Conservation (phyloP, 208 protist genomes). For the Leishmania mexicana region DNA sequence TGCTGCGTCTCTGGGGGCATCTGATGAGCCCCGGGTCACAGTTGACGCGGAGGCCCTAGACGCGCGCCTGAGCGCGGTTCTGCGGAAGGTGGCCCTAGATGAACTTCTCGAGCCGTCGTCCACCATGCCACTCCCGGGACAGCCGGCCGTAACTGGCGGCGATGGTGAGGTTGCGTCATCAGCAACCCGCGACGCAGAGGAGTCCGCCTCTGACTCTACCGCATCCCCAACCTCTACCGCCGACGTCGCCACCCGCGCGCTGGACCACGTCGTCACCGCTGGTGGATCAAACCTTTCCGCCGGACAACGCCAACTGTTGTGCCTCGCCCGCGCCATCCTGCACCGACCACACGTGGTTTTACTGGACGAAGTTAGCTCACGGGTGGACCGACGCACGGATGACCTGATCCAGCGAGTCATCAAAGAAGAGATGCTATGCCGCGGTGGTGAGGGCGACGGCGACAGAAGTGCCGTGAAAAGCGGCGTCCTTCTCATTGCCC, state of each 20-base stretch:
- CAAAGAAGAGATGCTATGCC: conserved; percentile 55
- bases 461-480: conserved; percentile 32
- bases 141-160: conserved; percentile 2
- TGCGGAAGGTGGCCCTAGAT: conserved; percentile 46
- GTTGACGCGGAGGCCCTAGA: conserved; percentile 19
- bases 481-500: conserved; percentile 96
- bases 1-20: background rate
- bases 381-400: conserved; percentile 85
- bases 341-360: conserved; percentile 89
- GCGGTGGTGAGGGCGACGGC: conserved; percentile 11
- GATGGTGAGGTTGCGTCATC: conserved; percentile 5
- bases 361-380: conserved; percentile 96
- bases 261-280: conserved; percentile 64
- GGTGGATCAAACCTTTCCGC: conserved; percentile 91
- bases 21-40: background rate
- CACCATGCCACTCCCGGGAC: background rate
- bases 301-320: conserved; percentile 97
- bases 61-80: conserved; percentile 41
- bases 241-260: conserved; percentile 27
- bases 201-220: background rate
- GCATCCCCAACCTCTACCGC: background rate
- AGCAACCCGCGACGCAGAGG: background rate
- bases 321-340: conserved; percentile 95
- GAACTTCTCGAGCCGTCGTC: conserved; percentile 38
- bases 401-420: conserved; percentile 93